phyloP scores from a whole-genome alignment of 805 yeast genomes.

The Starmera pachycereana region DNA sequence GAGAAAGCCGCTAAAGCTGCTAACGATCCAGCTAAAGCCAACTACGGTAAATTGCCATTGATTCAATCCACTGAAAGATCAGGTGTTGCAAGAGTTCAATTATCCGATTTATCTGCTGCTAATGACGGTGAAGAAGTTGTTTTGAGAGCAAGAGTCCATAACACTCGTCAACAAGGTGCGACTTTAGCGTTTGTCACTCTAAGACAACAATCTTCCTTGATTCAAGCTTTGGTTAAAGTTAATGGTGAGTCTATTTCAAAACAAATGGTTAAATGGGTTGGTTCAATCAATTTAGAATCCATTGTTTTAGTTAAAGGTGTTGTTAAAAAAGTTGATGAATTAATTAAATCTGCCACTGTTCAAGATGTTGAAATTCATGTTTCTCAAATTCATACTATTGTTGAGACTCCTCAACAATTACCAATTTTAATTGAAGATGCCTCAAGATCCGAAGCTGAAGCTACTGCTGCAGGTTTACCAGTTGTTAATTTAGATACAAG shows the following conservation, averaged over 20 bases:
- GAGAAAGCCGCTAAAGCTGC: slow-evolving; percentile 51
- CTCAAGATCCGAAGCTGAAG: slow-evolving; percentile 87
- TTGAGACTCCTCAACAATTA: slow-evolving; percentile 84
- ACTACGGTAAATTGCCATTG: slow-evolving; percentile 85
- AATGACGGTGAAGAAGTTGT: slow-evolving; percentile 68
- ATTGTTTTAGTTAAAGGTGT: slow-evolving; percentile 86
- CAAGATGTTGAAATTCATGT: slow-evolving; percentile 84
- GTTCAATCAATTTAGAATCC: slow-evolving; percentile 74
- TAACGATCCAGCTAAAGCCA: slow-evolving; percentile 80
- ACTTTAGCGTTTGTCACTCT: slow-evolving; percentile 84
- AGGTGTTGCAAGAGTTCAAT: slow-evolving; percentile 51
- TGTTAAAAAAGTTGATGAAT: slow-evolving; percentile 76
- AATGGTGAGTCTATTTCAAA: slow-evolving; percentile 71
- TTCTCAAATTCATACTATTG: slow-evolving; percentile 60
- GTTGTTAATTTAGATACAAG: slow-evolving; percentile 95
- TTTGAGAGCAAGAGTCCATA: slow-evolving; percentile 91
- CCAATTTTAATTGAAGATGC: slow-evolving; percentile 97
- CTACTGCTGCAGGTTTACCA: slow-evolving; percentile 85
- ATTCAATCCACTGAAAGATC: slow-evolving; percentile 67
- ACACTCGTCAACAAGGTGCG: slow-evolving; percentile 91
- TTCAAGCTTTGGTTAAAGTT: slow-evolving; percentile 79
- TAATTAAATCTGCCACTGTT: slow-evolving; percentile 81
- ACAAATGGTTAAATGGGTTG: slow-evolving; percentile 96
- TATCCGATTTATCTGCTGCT: slow-evolving; percentile 46
- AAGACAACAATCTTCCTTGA: slow-evolving; percentile 77